These are phyloP conservation scores for Calonectria pauciramosa DNA, from an alignment of 2,329 filamentous ascomycete genomes.

Conservation along the genomic window DNA sequence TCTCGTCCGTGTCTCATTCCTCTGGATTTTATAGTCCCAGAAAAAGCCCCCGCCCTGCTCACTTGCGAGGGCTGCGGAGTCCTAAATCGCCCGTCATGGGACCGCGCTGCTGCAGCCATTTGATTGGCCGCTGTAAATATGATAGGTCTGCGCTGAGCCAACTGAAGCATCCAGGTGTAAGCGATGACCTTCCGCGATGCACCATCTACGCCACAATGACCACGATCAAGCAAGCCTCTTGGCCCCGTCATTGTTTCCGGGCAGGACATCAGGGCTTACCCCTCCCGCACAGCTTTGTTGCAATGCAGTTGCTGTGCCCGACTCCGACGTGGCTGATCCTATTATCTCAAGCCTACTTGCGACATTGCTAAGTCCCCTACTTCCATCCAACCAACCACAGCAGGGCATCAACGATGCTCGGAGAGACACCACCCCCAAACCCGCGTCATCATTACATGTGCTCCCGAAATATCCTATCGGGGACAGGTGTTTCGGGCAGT, in stretches of 20 bases:
- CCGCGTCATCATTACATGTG: not conserved
- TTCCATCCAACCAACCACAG: not conserved
- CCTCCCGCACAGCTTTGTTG: not conserved
- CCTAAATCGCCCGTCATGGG: not conserved
- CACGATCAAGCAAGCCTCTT: not conserved
- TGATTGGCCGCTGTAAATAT: not conserved
- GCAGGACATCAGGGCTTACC: not conserved
- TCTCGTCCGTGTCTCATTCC: not conserved
- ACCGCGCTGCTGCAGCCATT: not conserved
- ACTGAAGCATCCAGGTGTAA: slow-evolving; percentile 7
- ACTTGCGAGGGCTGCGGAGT: not conserved
- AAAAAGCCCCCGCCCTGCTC: not conserved
- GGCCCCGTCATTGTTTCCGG: not conserved
- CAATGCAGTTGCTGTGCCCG: not conserved
- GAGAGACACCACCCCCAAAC: not conserved
- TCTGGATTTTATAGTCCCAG: not conserved
- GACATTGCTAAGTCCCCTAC: not conserved
- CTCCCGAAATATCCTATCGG: not conserved
- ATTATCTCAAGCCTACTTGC: not conserved
- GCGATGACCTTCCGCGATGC: slow-evolving; percentile 9
- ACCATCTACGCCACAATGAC: slow-evolving; percentile 8
- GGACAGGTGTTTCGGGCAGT: not conserved
- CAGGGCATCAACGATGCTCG: not conserved
- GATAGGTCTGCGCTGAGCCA: not conserved
- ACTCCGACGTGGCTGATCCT: not conserved